These are phyloP conservation scores for Pterocarpus macrocarpus DNA, from an alignment of 306 rosid genomes.

Conservation along the genomic window DNA sequence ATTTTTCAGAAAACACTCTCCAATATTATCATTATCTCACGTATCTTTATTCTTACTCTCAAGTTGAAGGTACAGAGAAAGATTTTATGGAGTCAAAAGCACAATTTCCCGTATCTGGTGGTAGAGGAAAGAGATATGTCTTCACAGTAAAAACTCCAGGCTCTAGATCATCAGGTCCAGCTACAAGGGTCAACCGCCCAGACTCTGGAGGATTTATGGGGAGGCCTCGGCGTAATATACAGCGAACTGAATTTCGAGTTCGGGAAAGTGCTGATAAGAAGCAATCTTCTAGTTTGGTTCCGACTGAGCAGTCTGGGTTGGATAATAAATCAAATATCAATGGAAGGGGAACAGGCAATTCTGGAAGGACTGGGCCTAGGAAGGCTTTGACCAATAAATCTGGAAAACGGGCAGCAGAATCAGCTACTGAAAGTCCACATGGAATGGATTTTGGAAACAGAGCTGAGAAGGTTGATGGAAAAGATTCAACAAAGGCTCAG, in stretches of 20 bases:
- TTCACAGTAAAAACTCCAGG: constrained; percentile 75
- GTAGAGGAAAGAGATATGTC: constrained; percentile 76
- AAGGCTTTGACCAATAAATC: constrained; percentile 58
- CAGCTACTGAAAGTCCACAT: constrained; percentile 53
- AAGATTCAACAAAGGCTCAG: constrained; percentile 62
- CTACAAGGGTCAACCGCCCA: constrained; percentile 54
- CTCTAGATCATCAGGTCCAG: constrained; percentile 61
- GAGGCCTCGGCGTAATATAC: constrained; percentile 73
- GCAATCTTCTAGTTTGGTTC: constrained; percentile 57
- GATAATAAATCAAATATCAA: constrained; percentile 61
- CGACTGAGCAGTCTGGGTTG: constrained; percentile 55
- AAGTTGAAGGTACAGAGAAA: constrained; percentile 49
- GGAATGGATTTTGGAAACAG: constrained; percentile 63
- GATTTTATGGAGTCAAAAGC: constrained; percentile 60
- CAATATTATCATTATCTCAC: too few species aligned
- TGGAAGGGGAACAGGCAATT: constrained; percentile 58
- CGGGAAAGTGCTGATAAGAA: constrained; percentile 72
- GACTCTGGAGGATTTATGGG: constrained; percentile 71
- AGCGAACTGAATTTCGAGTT: constrained; percentile 88
- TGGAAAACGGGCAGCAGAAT: constrained; percentile 61
- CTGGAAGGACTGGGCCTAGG: constrained; percentile 68
- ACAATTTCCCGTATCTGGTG: constrained; percentile 60
- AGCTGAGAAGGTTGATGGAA: constrained; percentile 65
- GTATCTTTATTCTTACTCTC: too few species aligned
- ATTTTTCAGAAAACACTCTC: too few species aligned